phyloP scores from a whole-genome alignment of 768 basidiomycete species.

The Russula emetica region DNA sequence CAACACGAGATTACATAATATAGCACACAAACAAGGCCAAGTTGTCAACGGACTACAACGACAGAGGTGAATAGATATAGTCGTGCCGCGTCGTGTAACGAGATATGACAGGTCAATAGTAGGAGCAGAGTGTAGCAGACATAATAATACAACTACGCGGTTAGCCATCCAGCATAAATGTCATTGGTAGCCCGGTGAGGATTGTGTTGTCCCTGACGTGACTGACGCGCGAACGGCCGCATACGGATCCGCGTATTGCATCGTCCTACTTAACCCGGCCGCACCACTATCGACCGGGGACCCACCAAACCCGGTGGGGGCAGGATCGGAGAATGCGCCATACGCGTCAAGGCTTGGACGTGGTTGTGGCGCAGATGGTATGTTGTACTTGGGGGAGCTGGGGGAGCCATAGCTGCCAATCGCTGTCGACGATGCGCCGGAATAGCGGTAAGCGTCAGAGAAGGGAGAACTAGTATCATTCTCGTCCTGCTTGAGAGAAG shows the following conservation, averaged over 20 bases:
- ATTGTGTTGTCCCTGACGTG: slow-evolving; percentile 2
- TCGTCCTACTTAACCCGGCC: slow-evolving; percentile 73
- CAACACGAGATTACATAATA: slow-evolving; percentile 23
- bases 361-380: slow-evolving; percentile 34
- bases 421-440: slow-evolving; percentile 36
- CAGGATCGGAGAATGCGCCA: slow-evolving; percentile 86
- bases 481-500: slow-evolving; percentile 35
- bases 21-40: slow-evolving; percentile 3
- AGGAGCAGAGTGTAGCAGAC: neutral
- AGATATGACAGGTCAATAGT: slow-evolving; percentile 11
- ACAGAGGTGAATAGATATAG: slow-evolving; percentile 2
- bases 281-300: slow-evolving; percentile 39
- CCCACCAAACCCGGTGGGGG: slow-evolving; percentile 67
- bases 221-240: slow-evolving; percentile 64
- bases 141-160: slow-evolving; percentile 21
- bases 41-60: neutral
- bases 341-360: slow-evolving; percentile 82
- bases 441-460: slow-evolving; percentile 50
- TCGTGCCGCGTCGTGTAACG: slow-evolving; percentile 3
- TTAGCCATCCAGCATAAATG: neutral
- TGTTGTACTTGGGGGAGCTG: slow-evolving; percentile 31
- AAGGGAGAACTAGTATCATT: slow-evolving; percentile 42
- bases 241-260: slow-evolving; percentile 89
- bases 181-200: slow-evolving; percentile 24
- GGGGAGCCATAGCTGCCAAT: slow-evolving; percentile 25